A percentile compares a stretch with the other conserved stretches of the same genome.
Evolutionary conservation across 345 rosid genomes (phyloP).

Genomic region (Nasturtium officinale): DNA sequence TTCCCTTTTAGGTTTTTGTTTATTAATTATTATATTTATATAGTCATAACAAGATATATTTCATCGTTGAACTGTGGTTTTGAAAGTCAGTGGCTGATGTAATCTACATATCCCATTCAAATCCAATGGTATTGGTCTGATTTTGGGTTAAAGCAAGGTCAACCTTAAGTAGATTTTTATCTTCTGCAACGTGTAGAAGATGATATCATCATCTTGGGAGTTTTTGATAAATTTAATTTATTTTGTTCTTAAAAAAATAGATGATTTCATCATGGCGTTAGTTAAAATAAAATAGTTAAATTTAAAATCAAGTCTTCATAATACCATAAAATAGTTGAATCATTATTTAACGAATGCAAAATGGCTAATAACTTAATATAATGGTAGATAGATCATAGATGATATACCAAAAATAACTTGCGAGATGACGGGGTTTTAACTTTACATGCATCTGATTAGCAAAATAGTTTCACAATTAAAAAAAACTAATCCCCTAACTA

Average conservation of each 20-base stretch:
- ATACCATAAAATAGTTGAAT: neutral
- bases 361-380: neutral
- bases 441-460: neutral
- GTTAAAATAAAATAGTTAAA: neutral
- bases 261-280: conserved; percentile 13
- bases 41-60: neutral
- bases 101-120: conserved; percentile 31
- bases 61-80: neutral
- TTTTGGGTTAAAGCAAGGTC: conserved; percentile 12
- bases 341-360: neutral
- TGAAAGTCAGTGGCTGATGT: conserved; percentile 38
- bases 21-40: neutral
- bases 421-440: neutral
- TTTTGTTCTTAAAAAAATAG: no score
- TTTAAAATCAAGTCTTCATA: neutral
- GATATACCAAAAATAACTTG: neutral
- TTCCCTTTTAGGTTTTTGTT: conserved; percentile 21
- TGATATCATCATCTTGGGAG: conserved; percentile 5
- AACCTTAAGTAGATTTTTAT: conserved; percentile 25
- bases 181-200: conserved; percentile 1
- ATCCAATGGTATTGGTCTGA: conserved; percentile 28
- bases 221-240: no score
- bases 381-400: neutral
- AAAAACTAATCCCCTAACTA: neutral
- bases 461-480: neutral